phyloP scores from a whole-genome alignment of 2,329 filamentous ascomycete species.

The Bipolaris zeicola region DNA sequence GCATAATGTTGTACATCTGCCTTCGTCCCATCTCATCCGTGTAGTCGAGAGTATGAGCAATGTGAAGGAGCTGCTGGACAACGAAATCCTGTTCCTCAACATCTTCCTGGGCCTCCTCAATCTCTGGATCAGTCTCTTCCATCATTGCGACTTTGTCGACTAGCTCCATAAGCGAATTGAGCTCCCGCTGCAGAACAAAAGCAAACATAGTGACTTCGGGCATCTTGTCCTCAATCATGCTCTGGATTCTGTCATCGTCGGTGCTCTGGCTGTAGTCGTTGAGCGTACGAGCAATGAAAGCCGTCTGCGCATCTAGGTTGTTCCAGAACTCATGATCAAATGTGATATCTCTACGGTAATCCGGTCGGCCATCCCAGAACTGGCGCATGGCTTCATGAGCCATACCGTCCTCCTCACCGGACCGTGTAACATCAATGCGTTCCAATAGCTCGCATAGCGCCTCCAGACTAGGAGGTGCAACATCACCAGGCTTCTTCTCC shows the following conservation, averaged over 20 bases:
- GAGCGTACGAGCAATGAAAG: conserved; percentile 89
- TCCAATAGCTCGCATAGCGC: conserved; percentile 89
- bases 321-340: conserved; percentile 82
- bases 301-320: conserved; percentile 79
- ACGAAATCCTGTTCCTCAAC: conserved; percentile 92
- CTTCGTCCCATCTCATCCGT: conserved; percentile 94
- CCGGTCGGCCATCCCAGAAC: conserved; percentile 92
- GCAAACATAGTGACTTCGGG: conserved; percentile 92
- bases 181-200: conserved; percentile 82
- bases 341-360: conserved; percentile 73
- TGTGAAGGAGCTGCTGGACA: conserved; percentile 91
- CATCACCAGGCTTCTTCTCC: conserved; percentile 54
- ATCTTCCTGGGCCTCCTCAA: conserved; percentile 74
- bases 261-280: conserved; percentile 88
- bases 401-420: conserved; percentile 86
- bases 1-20: conserved; percentile 92
- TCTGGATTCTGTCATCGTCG: conserved; percentile 74
- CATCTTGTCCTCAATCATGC: conserved; percentile 86
- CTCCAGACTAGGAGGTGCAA: conserved; percentile 65
- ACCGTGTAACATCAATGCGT: conserved; percentile 90
- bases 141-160: conserved; percentile 61
- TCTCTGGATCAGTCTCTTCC: conserved; percentile 60
- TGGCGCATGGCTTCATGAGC: conserved; percentile 92
- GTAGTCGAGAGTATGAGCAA: conserved; percentile 90
- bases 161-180: conserved; percentile 69